Evolutionary conservation across 257 asterid genomes (phyloP).

Genomic region (Nicotiana sylvestris): DNA sequence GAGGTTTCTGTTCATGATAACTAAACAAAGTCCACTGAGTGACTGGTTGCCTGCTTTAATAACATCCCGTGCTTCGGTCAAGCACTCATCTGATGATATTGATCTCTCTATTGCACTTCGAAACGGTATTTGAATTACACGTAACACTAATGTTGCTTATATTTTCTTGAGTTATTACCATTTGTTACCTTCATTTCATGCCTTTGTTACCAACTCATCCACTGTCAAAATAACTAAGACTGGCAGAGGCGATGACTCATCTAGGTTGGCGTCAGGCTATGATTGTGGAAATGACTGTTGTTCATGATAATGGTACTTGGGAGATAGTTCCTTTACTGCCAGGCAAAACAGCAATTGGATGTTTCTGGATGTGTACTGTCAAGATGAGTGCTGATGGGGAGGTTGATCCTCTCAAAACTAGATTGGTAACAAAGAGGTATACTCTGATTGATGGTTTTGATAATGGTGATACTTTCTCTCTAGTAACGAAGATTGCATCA

Average conservation of each 20-base stretch:
- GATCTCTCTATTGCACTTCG: neutral
- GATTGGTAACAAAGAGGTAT: neutral
- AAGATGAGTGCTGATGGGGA: neutral
- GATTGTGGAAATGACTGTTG: neutral
- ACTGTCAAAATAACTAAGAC: neutral
- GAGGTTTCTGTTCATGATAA: neutral
- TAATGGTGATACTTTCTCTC: no score
- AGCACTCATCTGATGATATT: neutral
- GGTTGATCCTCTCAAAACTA: neutral
- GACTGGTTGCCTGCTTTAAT: neutral
- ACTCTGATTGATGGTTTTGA: neutral
- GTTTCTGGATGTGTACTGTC: neutral
- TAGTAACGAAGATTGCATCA: neutral
- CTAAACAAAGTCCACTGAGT: neutral
- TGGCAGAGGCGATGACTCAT: neutral
- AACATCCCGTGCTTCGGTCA: neutral
- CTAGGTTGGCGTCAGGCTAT: neutral
- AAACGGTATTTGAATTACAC: neutral
- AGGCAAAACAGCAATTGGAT: neutral
- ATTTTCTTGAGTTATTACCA: neutral
- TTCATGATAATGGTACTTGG: neutral
- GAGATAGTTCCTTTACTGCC: neutral
- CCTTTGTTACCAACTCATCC: neutral
- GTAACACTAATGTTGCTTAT: neutral
- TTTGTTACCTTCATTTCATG: neutral